Percentiles rank a stretch among this genome's conserved stretches.
These are phyloP conservation scores for Aurantiochytrium sp. DNA, from an alignment of 108 stramenopile species.

Conservation along the genomic window DNA sequence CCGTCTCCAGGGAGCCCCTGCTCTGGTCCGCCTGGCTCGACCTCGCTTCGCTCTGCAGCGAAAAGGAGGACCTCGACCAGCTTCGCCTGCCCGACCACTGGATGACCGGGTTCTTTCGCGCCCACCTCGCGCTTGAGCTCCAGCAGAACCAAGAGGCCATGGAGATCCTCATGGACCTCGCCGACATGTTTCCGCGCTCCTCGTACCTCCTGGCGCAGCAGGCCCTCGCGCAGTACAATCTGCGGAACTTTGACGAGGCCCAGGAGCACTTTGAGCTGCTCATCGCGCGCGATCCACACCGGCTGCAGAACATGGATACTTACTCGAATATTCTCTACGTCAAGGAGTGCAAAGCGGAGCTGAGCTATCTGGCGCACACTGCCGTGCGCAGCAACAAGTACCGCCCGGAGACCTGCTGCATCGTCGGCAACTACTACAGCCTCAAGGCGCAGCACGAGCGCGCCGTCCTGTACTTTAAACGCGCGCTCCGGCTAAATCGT, in stretches of 20 bases:
- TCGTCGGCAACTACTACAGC: conserved; percentile 93
- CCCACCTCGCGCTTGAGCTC: conserved; percentile 80
- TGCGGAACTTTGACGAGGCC: conserved; percentile 81
- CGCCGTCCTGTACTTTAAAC: conserved; percentile 91
- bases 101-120: conserved; percentile 82
- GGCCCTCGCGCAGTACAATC: conserved; percentile 79
- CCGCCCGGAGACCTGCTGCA: conserved; percentile 89
- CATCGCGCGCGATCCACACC: conserved; percentile 69
- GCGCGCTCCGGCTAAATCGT: conserved; percentile 82
- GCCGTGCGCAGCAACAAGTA: conserved; percentile 82
- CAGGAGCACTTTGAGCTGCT: conserved; percentile 73
- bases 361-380: conserved; percentile 77
- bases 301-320: conserved; percentile 83
- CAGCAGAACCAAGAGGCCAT: conserved; percentile 71
- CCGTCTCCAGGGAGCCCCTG: conserved; percentile 70
- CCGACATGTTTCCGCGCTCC: conserved; percentile 60
- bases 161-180: conserved; percentile 27
- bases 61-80: conserved; percentile 61
- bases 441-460: conserved; percentile 86
- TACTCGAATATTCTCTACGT: conserved; percentile 90
- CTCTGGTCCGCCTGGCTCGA: conserved; percentile 97
- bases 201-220: conserved; percentile 69
- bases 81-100: conserved; percentile 58
- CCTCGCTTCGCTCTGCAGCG: conserved; percentile 64
- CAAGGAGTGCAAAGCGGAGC: conserved; percentile 74